Evolutionary conservation across 2,329 filamentous ascomycete species (phyloP).

Genomic region (Neopestalotiopsis rosae): DNA sequence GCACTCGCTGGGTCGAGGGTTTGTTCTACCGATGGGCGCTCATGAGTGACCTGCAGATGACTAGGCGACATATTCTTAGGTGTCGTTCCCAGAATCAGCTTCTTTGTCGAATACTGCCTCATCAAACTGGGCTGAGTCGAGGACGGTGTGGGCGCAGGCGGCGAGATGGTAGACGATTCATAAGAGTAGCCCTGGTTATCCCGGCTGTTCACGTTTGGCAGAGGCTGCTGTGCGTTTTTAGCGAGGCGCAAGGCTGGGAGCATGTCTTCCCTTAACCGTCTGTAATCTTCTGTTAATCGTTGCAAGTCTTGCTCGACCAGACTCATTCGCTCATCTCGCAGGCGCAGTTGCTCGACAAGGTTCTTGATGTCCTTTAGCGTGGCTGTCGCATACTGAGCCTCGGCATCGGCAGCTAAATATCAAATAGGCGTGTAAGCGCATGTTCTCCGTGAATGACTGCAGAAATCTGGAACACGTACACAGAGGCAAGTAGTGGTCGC

Average conservation of each 20-base stretch:
- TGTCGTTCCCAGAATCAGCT: constrained; percentile 71
- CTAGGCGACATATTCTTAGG: constrained; percentile 82
- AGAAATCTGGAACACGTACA: constrained; percentile 62
- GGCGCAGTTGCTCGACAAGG: constrained; percentile 85
- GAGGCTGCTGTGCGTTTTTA: constrained; percentile 89
- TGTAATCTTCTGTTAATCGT: constrained; percentile 85
- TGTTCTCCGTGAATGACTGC: background rate
- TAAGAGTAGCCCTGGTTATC: constrained; percentile 54
- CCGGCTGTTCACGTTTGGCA: constrained; percentile 61
- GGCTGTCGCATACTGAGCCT: constrained; percentile 82
- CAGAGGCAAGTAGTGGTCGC: constrained; percentile 90
- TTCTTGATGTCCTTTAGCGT: constrained; percentile 93
- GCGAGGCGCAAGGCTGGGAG: constrained; percentile 87
- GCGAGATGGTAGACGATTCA: constrained; percentile 57
- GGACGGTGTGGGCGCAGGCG: constrained; percentile 62
- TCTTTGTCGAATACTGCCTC: constrained; percentile 77
- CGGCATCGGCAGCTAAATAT: constrained; percentile 80
- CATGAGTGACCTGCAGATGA: constrained; percentile 71
- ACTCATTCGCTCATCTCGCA: constrained; percentile 89
- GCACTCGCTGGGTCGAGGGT: constrained; percentile 73
- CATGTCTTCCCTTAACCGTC: constrained; percentile 87
- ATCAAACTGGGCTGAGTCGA: constrained; percentile 62
- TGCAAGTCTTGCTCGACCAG: constrained; percentile 83
- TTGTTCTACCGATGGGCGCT: constrained; percentile 67
- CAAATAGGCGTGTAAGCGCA: constrained; percentile 18